Evolutionary conservation across 495 filamentous ascomycete genomes (phyloP).

Genomic region (Trichoderma orchidacearum): DNA sequence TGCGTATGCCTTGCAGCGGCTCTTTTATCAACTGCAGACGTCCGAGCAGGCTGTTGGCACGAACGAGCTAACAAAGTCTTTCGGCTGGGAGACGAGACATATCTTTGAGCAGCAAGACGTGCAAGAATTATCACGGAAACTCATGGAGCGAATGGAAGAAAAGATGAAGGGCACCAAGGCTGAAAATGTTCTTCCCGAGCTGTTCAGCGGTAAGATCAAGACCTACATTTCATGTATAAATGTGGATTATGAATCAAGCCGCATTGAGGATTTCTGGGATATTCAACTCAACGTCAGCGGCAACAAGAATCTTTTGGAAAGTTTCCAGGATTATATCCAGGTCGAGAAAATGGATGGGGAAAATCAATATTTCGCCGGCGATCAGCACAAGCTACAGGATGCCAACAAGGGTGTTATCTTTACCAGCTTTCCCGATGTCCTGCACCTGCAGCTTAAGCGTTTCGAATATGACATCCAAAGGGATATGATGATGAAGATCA

Average conservation of each 20-base stretch:
- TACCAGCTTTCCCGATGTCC: constrained; percentile 83
- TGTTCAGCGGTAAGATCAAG: constrained; percentile 94
- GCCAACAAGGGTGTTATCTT: constrained; percentile 97
- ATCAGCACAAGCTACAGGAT: constrained; percentile 84
- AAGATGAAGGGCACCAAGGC: constrained; percentile 96
- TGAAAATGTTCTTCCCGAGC: constrained; percentile 77
- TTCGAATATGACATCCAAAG: constrained; percentile 96
- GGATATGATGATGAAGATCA: constrained; percentile 98
- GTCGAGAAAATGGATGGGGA: constrained; percentile 96
- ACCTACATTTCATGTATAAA: constrained; percentile 99
- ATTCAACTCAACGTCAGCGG: constrained; percentile 93
- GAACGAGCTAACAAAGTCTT: constrained; percentile 83
- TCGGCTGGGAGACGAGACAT: constrained; percentile 95
- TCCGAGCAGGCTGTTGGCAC: constrained; percentile 71
- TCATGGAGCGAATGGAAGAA: constrained; percentile 93
- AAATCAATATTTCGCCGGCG: constrained; percentile 89
- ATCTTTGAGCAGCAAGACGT: constrained; percentile 99
- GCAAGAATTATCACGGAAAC: constrained; percentile 86
- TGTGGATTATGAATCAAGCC: constrained; percentile 89
- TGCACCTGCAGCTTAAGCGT: constrained; percentile 92
- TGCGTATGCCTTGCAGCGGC: constrained; percentile 82
- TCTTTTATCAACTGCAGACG: constrained; percentile 91
- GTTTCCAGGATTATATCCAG: constrained; percentile 90
- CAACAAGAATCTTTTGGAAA: constrained; percentile 84
- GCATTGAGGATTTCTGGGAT: constrained; percentile 97